A percentile compares a stretch with the other conserved stretches of the same genome.
These are phyloP conservation scores for Claviceps cyperi DNA, from an alignment of 2,329 filamentous ascomycete genomes.

Conservation along the genomic window DNA sequence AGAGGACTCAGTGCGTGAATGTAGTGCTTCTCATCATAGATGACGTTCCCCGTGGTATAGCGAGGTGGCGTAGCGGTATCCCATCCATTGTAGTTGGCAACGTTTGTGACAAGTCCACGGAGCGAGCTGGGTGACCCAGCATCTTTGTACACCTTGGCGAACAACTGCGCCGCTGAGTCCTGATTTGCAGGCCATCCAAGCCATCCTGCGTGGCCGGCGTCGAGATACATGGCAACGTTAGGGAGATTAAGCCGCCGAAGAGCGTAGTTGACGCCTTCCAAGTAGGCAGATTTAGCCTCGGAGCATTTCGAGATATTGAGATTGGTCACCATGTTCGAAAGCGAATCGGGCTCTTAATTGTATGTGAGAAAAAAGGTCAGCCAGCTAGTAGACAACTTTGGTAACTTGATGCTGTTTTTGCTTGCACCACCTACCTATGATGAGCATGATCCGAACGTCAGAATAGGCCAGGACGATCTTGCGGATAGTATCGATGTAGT, in stretches of 20 bases:
- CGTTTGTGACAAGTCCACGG: slow-evolving; percentile 42
- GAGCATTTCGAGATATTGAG: slow-evolving; percentile 34
- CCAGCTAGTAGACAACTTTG: background rate
- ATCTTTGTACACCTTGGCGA: slow-evolving; percentile 32
- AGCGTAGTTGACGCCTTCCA: slow-evolving; percentile 35
- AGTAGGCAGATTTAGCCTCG: slow-evolving; percentile 32
- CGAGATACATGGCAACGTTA: slow-evolving; percentile 43
- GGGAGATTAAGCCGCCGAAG: slow-evolving; percentile 36
- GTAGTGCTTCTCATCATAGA: slow-evolving; percentile 43
- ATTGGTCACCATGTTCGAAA: slow-evolving; percentile 47
- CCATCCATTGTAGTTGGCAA: slow-evolving; percentile 44
- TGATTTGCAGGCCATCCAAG: slow-evolving; percentile 43
- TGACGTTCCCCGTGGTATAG: slow-evolving; percentile 31
- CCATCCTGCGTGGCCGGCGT: slow-evolving; percentile 44
- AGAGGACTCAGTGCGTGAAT: slow-evolving; percentile 49
- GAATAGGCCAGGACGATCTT: slow-evolving; percentile 26
- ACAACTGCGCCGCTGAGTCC: slow-evolving; percentile 30
- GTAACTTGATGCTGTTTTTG: background rate
- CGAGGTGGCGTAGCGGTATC: slow-evolving; percentile 25
- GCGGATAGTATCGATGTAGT: slow-evolving; percentile 37
- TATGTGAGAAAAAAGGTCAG: background rate
- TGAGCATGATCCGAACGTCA: slow-evolving; percentile 28
- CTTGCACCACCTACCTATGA: slow-evolving; percentile 22
- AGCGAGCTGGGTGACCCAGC: slow-evolving; percentile 34
- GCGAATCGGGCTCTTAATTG: slow-evolving; percentile 38